Evolutionary conservation across 1,284 basidiomycete genomes (phyloP), one percentile per base, ranked within the genome.

Genomic region (Polyporus tsugae): DNA sequence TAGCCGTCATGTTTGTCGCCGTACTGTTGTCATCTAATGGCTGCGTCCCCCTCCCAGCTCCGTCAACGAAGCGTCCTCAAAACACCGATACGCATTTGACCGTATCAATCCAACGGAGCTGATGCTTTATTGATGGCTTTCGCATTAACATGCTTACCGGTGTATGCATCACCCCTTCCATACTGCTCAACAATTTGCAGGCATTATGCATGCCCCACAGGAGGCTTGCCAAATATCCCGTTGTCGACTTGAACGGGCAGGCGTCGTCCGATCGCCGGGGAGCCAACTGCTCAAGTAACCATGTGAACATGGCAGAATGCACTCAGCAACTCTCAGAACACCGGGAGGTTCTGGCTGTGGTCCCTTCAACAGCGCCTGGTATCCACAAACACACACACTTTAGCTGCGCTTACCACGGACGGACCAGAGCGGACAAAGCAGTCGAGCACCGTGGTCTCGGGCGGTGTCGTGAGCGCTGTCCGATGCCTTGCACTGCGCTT

Each of bases 31-130:
- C 44, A 66, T 65, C 63, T 36, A 52, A 46, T 59, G 62, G 60
- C 61, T 62, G 22, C 59, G 38, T 46, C n/a, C 62, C 19, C 61
- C 53, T 67, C 41, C 42, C 66, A 66, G 59, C 67, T 66, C 68
- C 55, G 62, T 33, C 49, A 42, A 66, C 29, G 19, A 55, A 9
- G 35, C 64, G 41, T 60, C 17, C 22, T 39, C 42, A 49, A 46
- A 59, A 63, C 59, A 33, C 44, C 33, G 55, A 33, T 58, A 63
- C 35, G 35, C 57, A 66, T 41, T 62, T 46, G 44, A 41, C 42
- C 53, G 36, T 36, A 44, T 63, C 61, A 63, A 52, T 46, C 19
- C 39, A 60, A 61, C 42, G 29, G 55, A 52, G 39, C n/a, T 41
- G 39, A 64, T 46, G 36, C 9, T 58, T 58, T 38, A 19, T 11